Evolutionary conservation across 441 rosid genomes (phyloP).

Genomic region (Croton setiger): DNA sequence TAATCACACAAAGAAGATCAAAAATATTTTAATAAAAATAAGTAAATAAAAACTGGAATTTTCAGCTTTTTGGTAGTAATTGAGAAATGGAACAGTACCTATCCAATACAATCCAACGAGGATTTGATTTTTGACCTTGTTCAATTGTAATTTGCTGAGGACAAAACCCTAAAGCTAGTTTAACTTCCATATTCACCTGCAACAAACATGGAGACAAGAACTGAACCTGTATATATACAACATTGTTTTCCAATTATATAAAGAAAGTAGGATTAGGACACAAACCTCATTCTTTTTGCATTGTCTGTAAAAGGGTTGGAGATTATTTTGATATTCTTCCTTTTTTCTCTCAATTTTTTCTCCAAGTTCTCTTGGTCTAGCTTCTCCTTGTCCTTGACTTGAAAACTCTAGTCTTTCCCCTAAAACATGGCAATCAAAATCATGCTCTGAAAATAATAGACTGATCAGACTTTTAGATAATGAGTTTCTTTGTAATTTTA

Average conservation of each 20-base stretch:
- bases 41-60: not conserved
- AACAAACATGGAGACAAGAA: too few species aligned
- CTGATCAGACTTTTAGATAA: too few species aligned
- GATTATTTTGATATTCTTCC: conserved; percentile 31
- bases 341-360: conserved; percentile 47
- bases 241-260: not conserved
- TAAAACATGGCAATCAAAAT: conserved; percentile 13
- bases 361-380: conserved; percentile 34
- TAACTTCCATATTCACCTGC: conserved; percentile 56
- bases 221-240: not conserved
- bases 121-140: conserved; percentile 36
- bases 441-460: too few species aligned
- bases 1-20: conserved; percentile 1
- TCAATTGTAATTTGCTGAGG: conserved; percentile 33
- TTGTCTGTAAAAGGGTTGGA: conserved; percentile 40
- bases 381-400: conserved; percentile 33
- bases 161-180: conserved; percentile 46
- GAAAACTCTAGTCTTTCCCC: conserved; percentile 45
- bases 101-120: conserved; percentile 52
- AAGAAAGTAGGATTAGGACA: not conserved
- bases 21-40: too few species aligned
- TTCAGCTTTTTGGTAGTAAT: not conserved
- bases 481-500: too few species aligned
- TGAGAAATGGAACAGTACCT: conserved; percentile 26
- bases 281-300: conserved; percentile 46